Evolutionary conservation across 768 basidiomycete genomes (phyloP).

Genomic region (Lactarius trivialis): DNA sequence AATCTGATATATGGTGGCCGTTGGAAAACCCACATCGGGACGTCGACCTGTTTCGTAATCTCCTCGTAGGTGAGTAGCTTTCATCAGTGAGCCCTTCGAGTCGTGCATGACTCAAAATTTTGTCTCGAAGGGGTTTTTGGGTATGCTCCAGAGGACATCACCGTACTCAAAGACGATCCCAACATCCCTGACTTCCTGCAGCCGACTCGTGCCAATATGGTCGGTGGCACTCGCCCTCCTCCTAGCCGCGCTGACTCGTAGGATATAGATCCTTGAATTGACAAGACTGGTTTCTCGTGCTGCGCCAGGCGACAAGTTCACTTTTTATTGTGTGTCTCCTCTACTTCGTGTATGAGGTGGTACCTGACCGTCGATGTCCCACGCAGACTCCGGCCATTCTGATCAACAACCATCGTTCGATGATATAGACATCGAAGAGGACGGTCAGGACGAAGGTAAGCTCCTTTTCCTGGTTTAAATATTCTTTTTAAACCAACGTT

Average conservation of each 20-base stretch:
- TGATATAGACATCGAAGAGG: constrained; percentile 18
- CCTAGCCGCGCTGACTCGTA: not conserved
- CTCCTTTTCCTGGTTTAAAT: too few relatives aligned
- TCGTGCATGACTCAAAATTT: not conserved
- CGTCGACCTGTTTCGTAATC: constrained; percentile 9
- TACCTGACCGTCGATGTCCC: not conserved
- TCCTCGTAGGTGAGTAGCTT: constrained; percentile 10
- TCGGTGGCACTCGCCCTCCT: not conserved
- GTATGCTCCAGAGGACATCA: constrained; percentile 18
- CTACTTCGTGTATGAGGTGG: too few relatives aligned
- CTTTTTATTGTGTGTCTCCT: constrained; percentile 26
- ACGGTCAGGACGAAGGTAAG: constrained; percentile 27
- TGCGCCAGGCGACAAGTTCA: constrained; percentile 24
- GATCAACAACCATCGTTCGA: constrained; percentile 20
- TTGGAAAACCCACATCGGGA: constrained; percentile 19
- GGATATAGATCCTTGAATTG: constrained; percentile 22
- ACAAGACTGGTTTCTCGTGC: constrained; percentile 20
- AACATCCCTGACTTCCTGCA: not conserved
- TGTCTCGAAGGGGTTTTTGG: constrained; percentile 7
- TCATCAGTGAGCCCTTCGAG: not conserved
- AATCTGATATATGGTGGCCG: not conserved
- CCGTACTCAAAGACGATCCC: constrained; percentile 17
- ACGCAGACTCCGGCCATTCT: constrained; percentile 26
- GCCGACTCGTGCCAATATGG: constrained; percentile 22
- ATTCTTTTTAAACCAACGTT: not conserved